These are phyloP conservation scores for Pneumocystis carinii DNA, from an alignment of 1,139 yeast genomes.

Conservation along the genomic window DNA sequence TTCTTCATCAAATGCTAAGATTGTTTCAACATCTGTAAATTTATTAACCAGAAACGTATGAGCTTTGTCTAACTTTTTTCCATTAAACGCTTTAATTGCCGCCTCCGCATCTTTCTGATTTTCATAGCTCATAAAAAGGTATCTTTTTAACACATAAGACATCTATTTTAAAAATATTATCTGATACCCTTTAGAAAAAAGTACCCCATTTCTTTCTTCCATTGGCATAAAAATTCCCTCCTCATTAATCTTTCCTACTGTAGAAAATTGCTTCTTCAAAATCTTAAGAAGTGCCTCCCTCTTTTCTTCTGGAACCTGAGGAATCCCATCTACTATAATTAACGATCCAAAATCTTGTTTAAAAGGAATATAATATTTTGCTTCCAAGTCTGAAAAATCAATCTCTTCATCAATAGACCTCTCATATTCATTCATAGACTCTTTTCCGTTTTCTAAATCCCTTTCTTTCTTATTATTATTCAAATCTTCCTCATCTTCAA, in stretches of 20 bases:
- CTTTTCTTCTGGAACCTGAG: slow-evolving; percentile 83
- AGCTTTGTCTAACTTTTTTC: slow-evolving; percentile 83
- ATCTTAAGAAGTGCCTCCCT: slow-evolving; percentile 69
- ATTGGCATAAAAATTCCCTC: slow-evolving; percentile 67
- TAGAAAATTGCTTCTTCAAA: slow-evolving; percentile 50
- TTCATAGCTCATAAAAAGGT: slow-evolving; percentile 70
- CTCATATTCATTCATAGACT: slow-evolving; percentile 4
- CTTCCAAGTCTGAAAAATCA: slow-evolving; percentile 81
- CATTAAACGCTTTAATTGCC: slow-evolving; percentile 68
- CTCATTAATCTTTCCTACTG: slow-evolving; percentile 56
- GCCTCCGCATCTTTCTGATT: slow-evolving; percentile 52
- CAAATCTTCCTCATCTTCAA: not conserved
- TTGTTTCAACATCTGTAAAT: slow-evolving; percentile 71
- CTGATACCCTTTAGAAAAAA: slow-evolving; percentile 10
- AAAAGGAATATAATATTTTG: slow-evolving; percentile 47
- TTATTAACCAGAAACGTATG: slow-evolving; percentile 79
- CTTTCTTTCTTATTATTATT: not conserved
- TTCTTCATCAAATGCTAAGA: slow-evolving; percentile 53
- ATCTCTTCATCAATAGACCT: slow-evolving; percentile 42
- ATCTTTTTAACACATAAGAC: slow-evolving; percentile 21
- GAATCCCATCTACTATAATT: slow-evolving; percentile 88
- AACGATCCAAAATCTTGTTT: slow-evolving; percentile 59
- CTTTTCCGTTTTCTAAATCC: not conserved
- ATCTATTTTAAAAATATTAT: not conserved
- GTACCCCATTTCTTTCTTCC: slow-evolving; percentile 48